Percentiles rank a stretch among this genome's conserved stretches.
These are phyloP conservation scores for Lactarius sp. DNA, from an alignment of 768 basidiomycete genomes.

Conservation along the genomic window DNA sequence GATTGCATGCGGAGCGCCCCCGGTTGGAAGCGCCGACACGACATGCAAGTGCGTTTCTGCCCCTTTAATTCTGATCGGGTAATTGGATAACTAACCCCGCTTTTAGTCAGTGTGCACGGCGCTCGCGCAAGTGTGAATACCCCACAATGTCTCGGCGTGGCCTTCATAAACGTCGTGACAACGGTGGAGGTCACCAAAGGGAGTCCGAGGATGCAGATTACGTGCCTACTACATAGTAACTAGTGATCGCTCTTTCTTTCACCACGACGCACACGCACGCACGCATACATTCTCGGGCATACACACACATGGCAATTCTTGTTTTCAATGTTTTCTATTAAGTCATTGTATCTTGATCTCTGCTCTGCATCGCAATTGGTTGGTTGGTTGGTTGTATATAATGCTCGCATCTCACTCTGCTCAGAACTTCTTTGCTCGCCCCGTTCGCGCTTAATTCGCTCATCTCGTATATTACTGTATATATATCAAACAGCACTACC, in stretches of 20 bases:
- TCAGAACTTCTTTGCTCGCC: conserved; percentile 4
- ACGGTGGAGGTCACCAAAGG: conserved; percentile 12
- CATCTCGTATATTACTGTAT: conserved; percentile 12
- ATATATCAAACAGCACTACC: conserved; percentile 8
- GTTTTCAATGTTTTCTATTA: background rate
- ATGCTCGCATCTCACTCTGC: background rate
- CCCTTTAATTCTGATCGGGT: conserved; percentile 1
- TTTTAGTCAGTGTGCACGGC: conserved; percentile 25
- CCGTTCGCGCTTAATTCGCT: conserved; percentile 4
- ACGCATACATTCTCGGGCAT: background rate
- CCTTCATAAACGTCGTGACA: conserved; percentile 25
- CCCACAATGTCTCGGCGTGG: conserved; percentile 26
- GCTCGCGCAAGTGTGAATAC: conserved; percentile 26
- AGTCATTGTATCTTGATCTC: background rate
- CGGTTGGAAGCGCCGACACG: conserved; percentile 21
- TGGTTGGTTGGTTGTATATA: conserved; percentile 16
- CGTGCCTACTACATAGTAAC: conserved; percentile 14
- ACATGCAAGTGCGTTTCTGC: conserved; percentile 24
- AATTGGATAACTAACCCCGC: conserved; percentile 2
- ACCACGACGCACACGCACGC: background rate
- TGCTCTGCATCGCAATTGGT: conserved; percentile 1
- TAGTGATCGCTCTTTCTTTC: background rate
- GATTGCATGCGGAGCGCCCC: conserved; percentile 36
- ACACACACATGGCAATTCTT: conserved; percentile 4
- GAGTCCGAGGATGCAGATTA: conserved; percentile 20